Percentiles rank a stretch among this genome's conserved stretches.
phyloP scores from a whole-genome alignment of 345 rosid genomes.

The Pistacia vera region DNA sequence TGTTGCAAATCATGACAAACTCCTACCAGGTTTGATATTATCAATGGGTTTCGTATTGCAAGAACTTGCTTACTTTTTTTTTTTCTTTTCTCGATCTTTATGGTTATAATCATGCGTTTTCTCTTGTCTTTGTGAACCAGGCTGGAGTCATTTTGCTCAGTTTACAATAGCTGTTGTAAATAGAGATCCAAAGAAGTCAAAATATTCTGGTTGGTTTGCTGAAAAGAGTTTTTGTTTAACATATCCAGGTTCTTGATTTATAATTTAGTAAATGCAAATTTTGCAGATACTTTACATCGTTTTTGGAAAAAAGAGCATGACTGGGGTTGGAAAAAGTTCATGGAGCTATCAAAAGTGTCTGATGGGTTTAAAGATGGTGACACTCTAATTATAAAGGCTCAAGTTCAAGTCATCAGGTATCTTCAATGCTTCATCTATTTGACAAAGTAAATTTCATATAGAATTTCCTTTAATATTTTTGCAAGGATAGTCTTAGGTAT shows the following conservation, averaged over 20 bases:
- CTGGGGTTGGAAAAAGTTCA: conserved; percentile 98
- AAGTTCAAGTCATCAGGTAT: conserved; percentile 96
- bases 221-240: conserved; percentile 9
- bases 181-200: conserved; percentile 90
- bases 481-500: not conserved
- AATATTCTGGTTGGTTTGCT: conserved; percentile 71
- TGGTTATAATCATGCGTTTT: conserved; percentile 10
- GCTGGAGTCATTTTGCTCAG: conserved; percentile 98
- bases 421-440: not conserved
- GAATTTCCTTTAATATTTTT: conserved; percentile 17
- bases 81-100: not conserved
- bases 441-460: not conserved
- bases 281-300: conserved; percentile 85
- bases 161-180: conserved; percentile 90
- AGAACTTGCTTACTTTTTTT: not conserved
- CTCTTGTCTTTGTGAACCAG: conserved; percentile 40
- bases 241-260: conserved; percentile 11
- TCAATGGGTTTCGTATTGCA: not conserved
- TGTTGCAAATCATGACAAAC: conserved; percentile 89
- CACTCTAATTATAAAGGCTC: conserved; percentile 86
- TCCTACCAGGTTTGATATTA: conserved; percentile 77
- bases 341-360: conserved; percentile 78
- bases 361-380: conserved; percentile 89
- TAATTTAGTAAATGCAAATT: conserved; percentile 24
- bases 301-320: conserved; percentile 95